Evolutionary conservation across 176 grass and related monocot genomes (phyloP), one percentile per base, ranked within the genome.

Genomic region (Lolium perenne): DNA sequence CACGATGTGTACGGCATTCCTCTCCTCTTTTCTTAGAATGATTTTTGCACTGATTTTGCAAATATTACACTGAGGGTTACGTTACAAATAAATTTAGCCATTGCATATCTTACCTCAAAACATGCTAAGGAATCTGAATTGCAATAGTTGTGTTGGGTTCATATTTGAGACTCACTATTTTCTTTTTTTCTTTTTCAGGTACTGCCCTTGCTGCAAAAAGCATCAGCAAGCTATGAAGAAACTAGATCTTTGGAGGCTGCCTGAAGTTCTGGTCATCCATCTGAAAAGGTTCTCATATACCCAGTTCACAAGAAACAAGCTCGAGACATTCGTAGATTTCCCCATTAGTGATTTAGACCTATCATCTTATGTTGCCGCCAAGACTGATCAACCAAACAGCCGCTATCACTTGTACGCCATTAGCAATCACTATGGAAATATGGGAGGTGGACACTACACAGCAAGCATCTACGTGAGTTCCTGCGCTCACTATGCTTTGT

Each of bases 391-490:
- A 26, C 50, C 72, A 70, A 79, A 83, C 47, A 82, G 80, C 72
- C 80, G 84, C 51, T 99, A 99, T 53, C 71, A 77, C 56, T 67
- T 99, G 62, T 96, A 96, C 71, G 97, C 94, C 54, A 77, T 99
- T 72, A 94, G 92, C 84, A 96, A 91, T 75, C 97, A 96, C 85
- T 99, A 93, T 41, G 94, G 97, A 66, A 93, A 93, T 86, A 91
- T 99, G 93, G 97, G 92, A 70, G 94, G 94, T 67, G 94, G 97
- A 41, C 94, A 96, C 77, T 96, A 94, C 80, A 99, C 97, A 29
- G 94, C 97, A 43, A 94, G 88, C 83, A 92, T 93, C 53, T 85
- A 88, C 78, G 94, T 94, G 76, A 99, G 97, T 91, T 40, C 15
- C 61, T 74, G 65, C 41, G 79, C 65, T 20, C 38, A 77, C 76